Conservation (phyloP, 371 early-diverging fungal species). For the Rhizopus delemar region DNA sequence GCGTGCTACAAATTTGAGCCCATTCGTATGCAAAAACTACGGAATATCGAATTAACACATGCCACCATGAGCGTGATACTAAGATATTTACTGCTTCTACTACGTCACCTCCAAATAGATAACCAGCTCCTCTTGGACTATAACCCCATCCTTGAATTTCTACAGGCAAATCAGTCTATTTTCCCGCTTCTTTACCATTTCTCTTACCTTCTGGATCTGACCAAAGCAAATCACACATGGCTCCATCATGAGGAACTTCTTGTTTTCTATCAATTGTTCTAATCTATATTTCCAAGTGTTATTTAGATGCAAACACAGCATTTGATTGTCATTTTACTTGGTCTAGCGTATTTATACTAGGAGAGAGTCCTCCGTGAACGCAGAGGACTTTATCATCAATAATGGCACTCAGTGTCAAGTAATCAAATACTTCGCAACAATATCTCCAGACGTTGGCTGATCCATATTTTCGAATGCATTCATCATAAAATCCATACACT, state of each 20-base stretch:
- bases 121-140: constrained; percentile 98
- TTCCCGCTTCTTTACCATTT: too few relatives aligned
- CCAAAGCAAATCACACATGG: constrained; percentile 99
- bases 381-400: constrained; percentile 95
- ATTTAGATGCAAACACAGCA: background rate
- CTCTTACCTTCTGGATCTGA: constrained; percentile 94
- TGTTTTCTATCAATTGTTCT: constrained; percentile 96
- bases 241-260: constrained; percentile 99
- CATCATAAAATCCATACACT: constrained; percentile 99
- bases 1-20: constrained; percentile 92
- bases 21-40: constrained; percentile 86
- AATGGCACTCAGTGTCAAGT: constrained; percentile 91
- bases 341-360: constrained; percentile 91
- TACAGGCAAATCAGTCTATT: constrained; percentile 6
- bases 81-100: constrained; percentile 65
- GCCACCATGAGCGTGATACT: background rate
- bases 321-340: constrained; percentile 58
- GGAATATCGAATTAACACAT: background rate
- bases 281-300: constrained; percentile 56
- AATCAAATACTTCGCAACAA: constrained; percentile 99
- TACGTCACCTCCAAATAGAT: constrained; percentile 95
- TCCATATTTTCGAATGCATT: constrained; percentile 97
- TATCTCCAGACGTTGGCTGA: constrained; percentile 96
- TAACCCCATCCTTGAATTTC: constrained; percentile 94
- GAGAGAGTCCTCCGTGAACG: constrained; percentile 98